A percentile compares a stretch with the other conserved stretches of the same genome.
Evolutionary conservation across 2,329 filamentous ascomycete genomes (phyloP).

Genomic region (Arthroderma sp.): DNA sequence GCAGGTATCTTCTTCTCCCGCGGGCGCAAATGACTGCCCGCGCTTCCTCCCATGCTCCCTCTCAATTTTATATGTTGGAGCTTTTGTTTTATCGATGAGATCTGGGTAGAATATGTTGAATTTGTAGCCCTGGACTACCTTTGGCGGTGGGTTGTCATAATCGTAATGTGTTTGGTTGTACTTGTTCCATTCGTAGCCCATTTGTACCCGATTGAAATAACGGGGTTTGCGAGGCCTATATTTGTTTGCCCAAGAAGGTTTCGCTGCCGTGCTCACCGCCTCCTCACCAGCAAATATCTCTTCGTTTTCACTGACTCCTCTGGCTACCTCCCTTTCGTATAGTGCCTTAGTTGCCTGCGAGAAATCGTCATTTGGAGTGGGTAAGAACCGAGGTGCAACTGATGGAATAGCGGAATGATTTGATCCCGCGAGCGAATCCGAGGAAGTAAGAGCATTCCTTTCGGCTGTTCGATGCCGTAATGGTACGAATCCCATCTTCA

Average conservation of each 20-base stretch:
- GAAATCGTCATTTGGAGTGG: constrained; percentile 60
- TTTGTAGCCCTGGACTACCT: constrained; percentile 97
- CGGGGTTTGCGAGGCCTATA: constrained; percentile 81
- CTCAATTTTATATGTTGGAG: constrained; percentile 91
- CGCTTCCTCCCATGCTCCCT: constrained; percentile 79
- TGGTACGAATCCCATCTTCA: constrained; percentile 58
- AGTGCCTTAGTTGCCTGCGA: constrained; percentile 77
- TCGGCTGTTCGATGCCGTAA: constrained; percentile 33
- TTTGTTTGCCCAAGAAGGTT: constrained; percentile 69
- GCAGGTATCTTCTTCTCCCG: constrained; percentile 93
- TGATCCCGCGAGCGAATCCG: constrained; percentile 23
- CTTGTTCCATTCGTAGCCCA: constrained; percentile 99
- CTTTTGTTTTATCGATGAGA: constrained; percentile 84
- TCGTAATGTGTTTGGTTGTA: constrained; percentile 99
- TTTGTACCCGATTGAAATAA: constrained; percentile 96
- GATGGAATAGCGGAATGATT: constrained; percentile 31
- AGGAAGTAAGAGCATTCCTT: constrained; percentile 18
- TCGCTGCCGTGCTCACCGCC: constrained; percentile 49
- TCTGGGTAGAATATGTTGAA: constrained; percentile 99
- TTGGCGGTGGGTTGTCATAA: constrained; percentile 92
- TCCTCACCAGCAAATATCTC: constrained; percentile 92
- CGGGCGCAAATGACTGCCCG: constrained; percentile 83
- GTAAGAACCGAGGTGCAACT: constrained; percentile 55
- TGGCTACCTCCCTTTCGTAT: constrained; percentile 84
- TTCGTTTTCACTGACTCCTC: constrained; percentile 83